Percentiles rank a stretch among this genome's conserved stretches.
Evolutionary conservation across 805 yeast genomes (phyloP).

Genomic region (Candida insectorum): DNA sequence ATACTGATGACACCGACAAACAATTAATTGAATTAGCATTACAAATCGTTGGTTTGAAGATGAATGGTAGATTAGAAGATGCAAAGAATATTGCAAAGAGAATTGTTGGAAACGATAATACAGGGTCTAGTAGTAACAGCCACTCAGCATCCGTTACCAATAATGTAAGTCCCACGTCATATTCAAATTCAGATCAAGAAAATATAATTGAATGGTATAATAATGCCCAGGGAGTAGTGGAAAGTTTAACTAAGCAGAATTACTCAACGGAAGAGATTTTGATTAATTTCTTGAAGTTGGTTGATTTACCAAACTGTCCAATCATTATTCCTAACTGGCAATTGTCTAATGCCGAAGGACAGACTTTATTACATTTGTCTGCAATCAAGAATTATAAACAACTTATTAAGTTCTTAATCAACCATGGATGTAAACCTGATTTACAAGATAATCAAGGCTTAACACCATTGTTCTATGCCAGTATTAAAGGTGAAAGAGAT

Average conservation of each 20-base stretch:
- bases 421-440: slow-evolving; percentile 66
- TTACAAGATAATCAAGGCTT: slow-evolving; percentile 74
- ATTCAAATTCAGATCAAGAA: neutral
- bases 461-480: slow-evolving; percentile 86
- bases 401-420: slow-evolving; percentile 61
- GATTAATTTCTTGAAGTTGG: slow-evolving; percentile 50
- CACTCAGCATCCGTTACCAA: slow-evolving; percentile 20
- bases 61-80: slow-evolving; percentile 94
- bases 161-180: slow-evolving; percentile 3
- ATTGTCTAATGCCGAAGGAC: slow-evolving; percentile 78
- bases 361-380: slow-evolving; percentile 84
- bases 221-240: slow-evolving; percentile 50
- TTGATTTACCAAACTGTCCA: slow-evolving; percentile 64
- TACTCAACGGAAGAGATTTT: slow-evolving; percentile 49
- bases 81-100: slow-evolving; percentile 91
- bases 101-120: slow-evolving; percentile 65
- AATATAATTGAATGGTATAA: slow-evolving; percentile 42
- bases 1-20: slow-evolving; percentile 91
- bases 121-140: slow-evolving; percentile 2
- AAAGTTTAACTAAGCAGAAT: slow-evolving; percentile 42
- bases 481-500: slow-evolving; percentile 68
- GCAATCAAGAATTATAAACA: slow-evolving; percentile 67
- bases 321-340: slow-evolving; percentile 71
- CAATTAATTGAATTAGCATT: slow-evolving; percentile 92
- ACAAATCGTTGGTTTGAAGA: slow-evolving; percentile 93